Evolutionary conservation across 768 basidiomycete species (phyloP), one percentile per base, ranked within the genome.

Genomic region (Candolleomyces aberdarensis): DNA sequence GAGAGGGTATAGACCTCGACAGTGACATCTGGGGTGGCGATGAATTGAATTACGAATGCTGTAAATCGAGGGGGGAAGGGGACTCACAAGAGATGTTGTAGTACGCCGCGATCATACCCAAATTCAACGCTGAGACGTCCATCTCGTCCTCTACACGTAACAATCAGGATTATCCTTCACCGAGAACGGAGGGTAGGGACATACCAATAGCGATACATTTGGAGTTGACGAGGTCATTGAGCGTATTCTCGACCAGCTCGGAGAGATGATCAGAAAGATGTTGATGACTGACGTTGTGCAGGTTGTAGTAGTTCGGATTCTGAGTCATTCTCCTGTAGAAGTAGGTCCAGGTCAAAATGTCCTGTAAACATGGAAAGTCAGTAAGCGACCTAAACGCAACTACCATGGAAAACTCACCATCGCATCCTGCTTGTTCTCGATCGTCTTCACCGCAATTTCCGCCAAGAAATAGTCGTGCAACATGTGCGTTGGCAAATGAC

Each of bases 31-130:
- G 69, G 51, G 68, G 62, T 8, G 41, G 57, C 70, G 57, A 69
- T 60, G 56, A 3, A 17, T 41, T 60, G 56, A 3, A 17, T 41
- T 3, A 17, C 48, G n/a, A 48, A 2, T 51, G n/a, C 9, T 19
- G n/a, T 5, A 40, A 15, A n/a, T 39, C 3, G 26, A 40, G 10
- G 15, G 54, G 10, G 40, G 29, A 43, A 53, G 22, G 15, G 32
- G 6, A 79, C 89, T 71, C 65, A 91, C 91, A 93, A 58, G 92
- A 94, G 46, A 95, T 95, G 68, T 94, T 93, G 73, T 94, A 96
- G 76, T 94, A 95, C 0, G 96, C 94, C 0, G 96, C 97, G 67
- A 99, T 98, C 95, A 98, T 97, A 60, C 97, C 97, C 41, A 98
- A 79, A 75, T 98, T 99, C 67, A 98, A 85, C 1, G 95, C 87